These are phyloP conservation scores for Penicillium brasilianum DNA, from an alignment of 2,329 filamentous ascomycete species.

Conservation along the genomic window DNA sequence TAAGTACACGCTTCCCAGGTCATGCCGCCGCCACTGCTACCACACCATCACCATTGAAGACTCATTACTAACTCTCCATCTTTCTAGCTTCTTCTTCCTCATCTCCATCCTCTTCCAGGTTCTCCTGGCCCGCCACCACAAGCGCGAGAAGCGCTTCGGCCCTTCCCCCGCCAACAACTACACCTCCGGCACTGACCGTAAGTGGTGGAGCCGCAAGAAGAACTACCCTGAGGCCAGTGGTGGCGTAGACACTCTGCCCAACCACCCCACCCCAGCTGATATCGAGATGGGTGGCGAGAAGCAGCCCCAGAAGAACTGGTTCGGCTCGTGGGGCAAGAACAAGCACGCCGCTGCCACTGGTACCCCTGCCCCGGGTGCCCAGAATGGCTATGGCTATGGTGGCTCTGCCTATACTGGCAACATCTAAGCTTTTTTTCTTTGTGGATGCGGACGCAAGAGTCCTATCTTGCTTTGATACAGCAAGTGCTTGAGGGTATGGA, in stretches of 20 bases:
- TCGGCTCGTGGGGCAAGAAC: constrained; percentile 31
- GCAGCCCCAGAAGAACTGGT: constrained; percentile 29
- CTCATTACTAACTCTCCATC: constrained; percentile 4
- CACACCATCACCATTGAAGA: background rate
- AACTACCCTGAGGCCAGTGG: constrained; percentile 44
- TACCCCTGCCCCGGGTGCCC: constrained; percentile 8
- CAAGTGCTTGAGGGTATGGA: background rate
- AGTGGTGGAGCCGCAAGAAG: constrained; percentile 49
- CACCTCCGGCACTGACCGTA: constrained; percentile 61
- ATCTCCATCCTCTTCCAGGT: constrained; percentile 73
- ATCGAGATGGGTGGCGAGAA: constrained; percentile 36
- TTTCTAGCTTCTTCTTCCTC: constrained; percentile 72
- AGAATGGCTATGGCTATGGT: constrained; percentile 36
- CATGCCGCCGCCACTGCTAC: background rate
- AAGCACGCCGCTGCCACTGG: constrained; percentile 21
- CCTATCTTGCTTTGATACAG: background rate
- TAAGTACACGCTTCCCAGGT: constrained; percentile 50
- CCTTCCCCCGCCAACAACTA: constrained; percentile 70
- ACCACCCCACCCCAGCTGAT: constrained; percentile 47
- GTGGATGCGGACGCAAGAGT: too few species aligned
- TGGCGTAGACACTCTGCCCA: constrained; percentile 43
- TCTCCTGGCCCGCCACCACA: constrained; percentile 70
- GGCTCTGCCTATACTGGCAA: constrained; percentile 41
- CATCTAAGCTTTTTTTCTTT: constrained; percentile 25
- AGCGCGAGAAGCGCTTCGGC: constrained; percentile 74